Evolutionary conservation across 2,329 filamentous ascomycete species (phyloP).

Genomic region (Phialophora chinensis): DNA sequence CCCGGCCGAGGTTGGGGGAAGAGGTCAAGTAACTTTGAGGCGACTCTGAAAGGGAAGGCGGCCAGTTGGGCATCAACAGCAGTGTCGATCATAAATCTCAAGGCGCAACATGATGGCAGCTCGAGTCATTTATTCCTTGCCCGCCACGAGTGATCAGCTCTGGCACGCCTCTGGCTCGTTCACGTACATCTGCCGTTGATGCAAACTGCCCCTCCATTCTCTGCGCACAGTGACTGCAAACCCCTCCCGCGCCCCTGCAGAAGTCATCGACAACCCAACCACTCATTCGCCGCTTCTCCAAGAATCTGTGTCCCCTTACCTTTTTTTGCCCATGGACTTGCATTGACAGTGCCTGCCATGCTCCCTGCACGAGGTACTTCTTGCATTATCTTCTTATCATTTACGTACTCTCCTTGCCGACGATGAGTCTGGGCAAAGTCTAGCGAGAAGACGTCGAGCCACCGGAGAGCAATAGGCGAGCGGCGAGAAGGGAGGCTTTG

Average conservation of each 20-base stretch:
- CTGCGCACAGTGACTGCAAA: neutral
- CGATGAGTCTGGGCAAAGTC: neutral
- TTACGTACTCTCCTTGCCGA: neutral
- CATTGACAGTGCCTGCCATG: neutral
- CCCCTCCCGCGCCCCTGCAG: neutral
- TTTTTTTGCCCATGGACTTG: neutral
- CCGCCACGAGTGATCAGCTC: constrained; percentile 2
- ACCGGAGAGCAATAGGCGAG: neutral
- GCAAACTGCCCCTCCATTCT: constrained; percentile 2
- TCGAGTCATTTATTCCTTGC: neutral
- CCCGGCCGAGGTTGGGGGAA: neutral
- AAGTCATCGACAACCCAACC: neutral
- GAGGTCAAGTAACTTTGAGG: neutral
- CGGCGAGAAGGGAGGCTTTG: too few species aligned
- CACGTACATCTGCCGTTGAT: neutral
- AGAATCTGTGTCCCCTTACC: neutral
- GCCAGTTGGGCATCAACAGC: constrained; percentile 20
- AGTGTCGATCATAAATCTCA: constrained; percentile 9
- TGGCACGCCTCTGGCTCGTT: too few species aligned
- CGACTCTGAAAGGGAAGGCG: neutral
- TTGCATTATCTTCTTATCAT: neutral
- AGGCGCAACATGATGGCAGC: neutral
- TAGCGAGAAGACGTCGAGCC: neutral
- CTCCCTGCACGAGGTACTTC: neutral
- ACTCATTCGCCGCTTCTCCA: neutral